Percentiles rank a stretch among this genome's conserved stretches.
phyloP scores from a whole-genome alignment of 495 filamentous ascomycete species.

The Talaromyces proteolyticus region DNA sequence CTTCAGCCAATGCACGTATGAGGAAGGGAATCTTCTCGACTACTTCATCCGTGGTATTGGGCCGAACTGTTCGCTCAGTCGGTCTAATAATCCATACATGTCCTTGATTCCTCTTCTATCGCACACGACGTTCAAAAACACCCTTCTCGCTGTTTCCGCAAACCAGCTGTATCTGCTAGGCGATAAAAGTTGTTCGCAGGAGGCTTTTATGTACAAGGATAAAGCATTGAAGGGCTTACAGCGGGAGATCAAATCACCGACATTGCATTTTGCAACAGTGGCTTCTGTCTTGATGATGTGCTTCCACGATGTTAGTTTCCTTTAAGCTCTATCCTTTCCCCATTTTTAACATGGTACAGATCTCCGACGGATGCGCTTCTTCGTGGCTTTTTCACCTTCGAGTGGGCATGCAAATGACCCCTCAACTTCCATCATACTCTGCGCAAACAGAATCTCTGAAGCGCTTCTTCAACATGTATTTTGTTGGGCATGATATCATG shows the following conservation, averaged over 20 bases:
- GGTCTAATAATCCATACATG: conserved; percentile 13
- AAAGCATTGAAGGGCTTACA: conserved; percentile 10
- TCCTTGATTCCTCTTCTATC: conserved; percentile 11
- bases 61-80: conserved; percentile 10
- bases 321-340: neutral
- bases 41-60: conserved; percentile 16
- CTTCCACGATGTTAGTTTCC: conserved; percentile 13
- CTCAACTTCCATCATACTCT: neutral
- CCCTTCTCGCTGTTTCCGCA: conserved; percentile 12
- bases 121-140: conserved; percentile 9
- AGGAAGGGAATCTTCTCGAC: conserved; percentile 12
- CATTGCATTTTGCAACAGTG: conserved; percentile 7
- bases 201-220: conserved; percentile 9
- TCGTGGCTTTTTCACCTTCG: conserved; percentile 15
- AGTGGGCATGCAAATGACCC: conserved; percentile 9
- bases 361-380: conserved; percentile 13
- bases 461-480: conserved; percentile 16
- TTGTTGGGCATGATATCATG: conserved; percentile 18
- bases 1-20: conserved; percentile 4
- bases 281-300: conserved; percentile 17
- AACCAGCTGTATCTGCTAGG: conserved; percentile 13
- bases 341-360: conserved; percentile 2
- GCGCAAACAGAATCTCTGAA: conserved; percentile 1
- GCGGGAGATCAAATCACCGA: conserved; percentile 5
- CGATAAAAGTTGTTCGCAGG: neutral